phyloP scores from a whole-genome alignment of 2,329 filamentous ascomycete genomes.

The Harringtonia lauricola region DNA sequence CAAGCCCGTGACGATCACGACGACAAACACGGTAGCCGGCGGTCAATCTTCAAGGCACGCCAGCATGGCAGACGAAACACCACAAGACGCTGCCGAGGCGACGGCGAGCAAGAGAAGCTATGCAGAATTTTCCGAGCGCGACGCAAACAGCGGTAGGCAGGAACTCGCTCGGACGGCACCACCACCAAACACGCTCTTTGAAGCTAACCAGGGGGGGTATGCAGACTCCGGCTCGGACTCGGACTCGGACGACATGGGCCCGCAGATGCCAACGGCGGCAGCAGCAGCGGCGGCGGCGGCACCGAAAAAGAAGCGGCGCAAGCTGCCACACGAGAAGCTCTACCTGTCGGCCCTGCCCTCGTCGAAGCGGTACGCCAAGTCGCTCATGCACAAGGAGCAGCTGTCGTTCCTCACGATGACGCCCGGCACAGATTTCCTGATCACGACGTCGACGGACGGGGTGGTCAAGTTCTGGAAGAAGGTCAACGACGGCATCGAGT shows the following conservation, averaged over 20 bases:
- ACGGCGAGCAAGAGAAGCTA: constrained; percentile 43
- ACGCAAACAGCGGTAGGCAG: constrained; percentile 18
- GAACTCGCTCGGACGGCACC: too few species aligned
- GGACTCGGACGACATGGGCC: constrained; percentile 75
- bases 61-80: constrained; percentile 9
- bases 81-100: constrained; percentile 19
- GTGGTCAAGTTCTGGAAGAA: constrained; percentile 99
- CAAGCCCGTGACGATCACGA: constrained; percentile 3
- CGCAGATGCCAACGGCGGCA: constrained; percentile 70
- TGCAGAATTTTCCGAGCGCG: constrained; percentile 38
- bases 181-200: too few species aligned
- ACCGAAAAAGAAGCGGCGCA: constrained; percentile 82
- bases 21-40: neutral
- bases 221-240: constrained; percentile 7
- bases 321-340: constrained; percentile 87
- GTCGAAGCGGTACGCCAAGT: constrained; percentile 78
- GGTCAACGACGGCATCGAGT: constrained; percentile 78
- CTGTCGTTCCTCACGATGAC: constrained; percentile 81
- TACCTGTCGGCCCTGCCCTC: constrained; percentile 83
- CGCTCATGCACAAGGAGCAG: constrained; percentile 97
- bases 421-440: constrained; percentile 84
- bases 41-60: too few species aligned
- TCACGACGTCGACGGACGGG: constrained; percentile 90
- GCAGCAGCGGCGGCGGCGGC: constrained; percentile 57
- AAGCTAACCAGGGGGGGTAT: neutral